Base-by-base conservation (phyloP, 2,329 filamentous ascomycete species). In the Aotearoamyces nothofagi region DNA sequence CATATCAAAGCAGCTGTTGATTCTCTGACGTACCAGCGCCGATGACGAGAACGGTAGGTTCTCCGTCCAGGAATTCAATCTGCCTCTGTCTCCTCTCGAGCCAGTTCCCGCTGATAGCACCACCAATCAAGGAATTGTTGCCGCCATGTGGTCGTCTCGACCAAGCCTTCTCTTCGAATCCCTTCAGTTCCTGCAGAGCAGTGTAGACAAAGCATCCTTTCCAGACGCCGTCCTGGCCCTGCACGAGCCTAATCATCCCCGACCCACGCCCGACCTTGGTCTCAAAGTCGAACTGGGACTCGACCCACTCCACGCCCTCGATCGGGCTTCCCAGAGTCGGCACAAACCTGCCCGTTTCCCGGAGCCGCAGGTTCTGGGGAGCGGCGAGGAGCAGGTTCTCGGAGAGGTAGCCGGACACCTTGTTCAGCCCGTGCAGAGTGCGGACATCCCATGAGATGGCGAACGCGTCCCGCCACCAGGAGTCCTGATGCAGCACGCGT, bases 201-300 rank as follows among this genome's bases (percentile, higher is more conserved):
- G 73, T 78, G 43, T 69, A 78, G 1, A 79, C 40, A 3, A 67
- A 70, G 36, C 66, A 74, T 1, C 72, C 63, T 41, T 69, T 72
- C 69, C 70, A 78, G 5, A 46, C 34, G 1, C 47, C 51, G 3
- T 50, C 50, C 6, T 24, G 17, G 5, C 34, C 36, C 22, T 57
- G 47, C 0, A 60, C 52, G 1, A 78, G 46, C 2, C 68, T 56
- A 0, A 66, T 52, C 2, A 78, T 42, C 1, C 74, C 75, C 1
- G 58, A 49, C 0, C 71, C 76, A 0, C 40, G 38, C 0, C 73
- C 73, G 2, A 65, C 38, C 1, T 53, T 49, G 0, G 66, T 73
- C 4, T 63, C 55, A 14, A 72, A 50, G 0, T 47, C n/a, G n/a
- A n/a, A n/a, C n/a, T n/a, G n/a, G n/a, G n/a, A n/a, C n/a, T n/a